Base-by-base conservation (phyloP, 2,329 filamentous ascomycete genomes). In the Epichloe elymi region DNA sequence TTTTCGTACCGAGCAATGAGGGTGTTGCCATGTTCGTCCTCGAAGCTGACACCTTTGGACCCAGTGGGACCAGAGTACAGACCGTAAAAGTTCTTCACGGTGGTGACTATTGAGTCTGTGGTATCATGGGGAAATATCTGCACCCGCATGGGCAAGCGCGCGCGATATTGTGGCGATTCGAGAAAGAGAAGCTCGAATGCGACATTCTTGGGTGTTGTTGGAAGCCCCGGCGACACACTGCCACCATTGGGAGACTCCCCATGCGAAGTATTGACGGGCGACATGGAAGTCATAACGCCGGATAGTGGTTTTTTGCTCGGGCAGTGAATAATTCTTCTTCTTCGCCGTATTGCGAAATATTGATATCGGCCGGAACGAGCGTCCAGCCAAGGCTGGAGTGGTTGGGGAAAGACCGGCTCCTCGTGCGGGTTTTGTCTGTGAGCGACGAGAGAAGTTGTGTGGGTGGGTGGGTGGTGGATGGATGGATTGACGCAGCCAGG, bases 51-150 rank as follows among this genome's bases (percentile, higher is more conserved):
- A 58, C 93, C 90, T 65, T 84, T 84, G 59, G 80, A 81, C 59
- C 80, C 78, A 55, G 70, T 70, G 37, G 76, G 74, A 55, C 80
- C 83, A 57, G 91, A 87, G 67, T 96, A 96, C 58, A 98, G 78
- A 54, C 93, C 93, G 65, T 95, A 97, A 72, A 97, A 97, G 74
- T 96, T 97, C 78, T 95, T 97, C 63, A 97, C 91, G 1, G 93
- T 97, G 14, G 89, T 93, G 57, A 97, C 88, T 70, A 98, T 98
- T 37, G 90, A 96, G 65, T 97, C 91, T 20, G 91, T 97, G 49
- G 88, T 90, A 73, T 98, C 93, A 68, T 97, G 90, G 45, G 88
- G 88, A 63, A 85, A 95, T 59, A 98, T 96, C 63, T 94, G 86
- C 50, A 91, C 86, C 61, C 86, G 77, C 80, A 91, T 83, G n/a